Evolutionary conservation across 2,329 filamentous ascomycete species (phyloP).

Genomic region (Penicillium janthinellum): DNA sequence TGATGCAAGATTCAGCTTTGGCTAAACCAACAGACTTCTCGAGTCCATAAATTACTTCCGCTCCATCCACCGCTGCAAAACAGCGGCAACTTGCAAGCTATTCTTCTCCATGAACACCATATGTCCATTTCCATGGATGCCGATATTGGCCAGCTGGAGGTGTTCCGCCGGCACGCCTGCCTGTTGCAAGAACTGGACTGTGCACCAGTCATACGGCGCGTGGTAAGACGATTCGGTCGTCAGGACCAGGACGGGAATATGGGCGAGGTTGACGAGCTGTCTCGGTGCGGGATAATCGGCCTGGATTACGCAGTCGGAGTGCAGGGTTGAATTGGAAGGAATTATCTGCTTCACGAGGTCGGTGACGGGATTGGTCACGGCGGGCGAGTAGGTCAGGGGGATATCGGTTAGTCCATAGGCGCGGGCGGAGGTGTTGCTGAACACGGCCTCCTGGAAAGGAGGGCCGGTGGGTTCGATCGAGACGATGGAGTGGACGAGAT

Average conservation of each 20-base stretch:
- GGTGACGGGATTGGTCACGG: constrained; percentile 40
- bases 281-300: constrained; percentile 38
- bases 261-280: constrained; percentile 51
- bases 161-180: constrained; percentile 51
- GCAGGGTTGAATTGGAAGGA: constrained; percentile 23
- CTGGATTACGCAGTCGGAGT: constrained; percentile 43
- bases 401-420: constrained; percentile 53
- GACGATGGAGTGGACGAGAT: constrained; percentile 52
- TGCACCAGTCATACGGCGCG: constrained; percentile 57
- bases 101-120: constrained; percentile 59
- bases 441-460: constrained; percentile 50
- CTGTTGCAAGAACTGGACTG: constrained; percentile 54
- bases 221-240: constrained; percentile 58
- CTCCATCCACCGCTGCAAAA: constrained; percentile 45
- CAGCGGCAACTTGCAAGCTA: constrained; percentile 36
- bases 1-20: neutral
- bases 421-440: constrained; percentile 38
- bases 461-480: constrained; percentile 57
- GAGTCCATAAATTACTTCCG: neutral
- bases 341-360: constrained; percentile 37
- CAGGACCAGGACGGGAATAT: constrained; percentile 52
- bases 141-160: constrained; percentile 47
- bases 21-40: neutral
- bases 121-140: constrained; percentile 57
- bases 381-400: constrained; percentile 53